These are phyloP conservation scores for Nemania serpens DNA, from an alignment of 2,329 filamentous ascomycete species.

Conservation along the genomic window DNA sequence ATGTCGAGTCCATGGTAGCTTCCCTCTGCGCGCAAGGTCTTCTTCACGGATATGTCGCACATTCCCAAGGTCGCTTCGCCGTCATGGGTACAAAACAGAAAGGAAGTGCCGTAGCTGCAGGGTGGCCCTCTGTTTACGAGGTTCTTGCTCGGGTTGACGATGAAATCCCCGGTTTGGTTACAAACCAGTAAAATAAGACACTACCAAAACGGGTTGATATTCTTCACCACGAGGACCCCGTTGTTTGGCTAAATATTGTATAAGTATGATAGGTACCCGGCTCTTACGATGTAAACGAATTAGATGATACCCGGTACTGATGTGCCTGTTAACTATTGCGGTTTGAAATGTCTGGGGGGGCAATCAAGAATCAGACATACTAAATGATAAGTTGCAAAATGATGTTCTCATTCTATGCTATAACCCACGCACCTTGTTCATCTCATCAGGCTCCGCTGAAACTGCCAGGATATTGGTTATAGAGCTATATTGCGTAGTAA, in stretches of 20 bases:
- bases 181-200: slow-evolving; percentile 24
- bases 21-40: slow-evolving; percentile 80
- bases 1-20: slow-evolving; percentile 78
- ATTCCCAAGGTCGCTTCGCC: slow-evolving; percentile 76
- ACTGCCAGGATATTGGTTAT: neutral
- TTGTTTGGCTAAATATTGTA: slow-evolving; percentile 9
- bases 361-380: neutral
- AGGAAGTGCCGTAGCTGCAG: slow-evolving; percentile 66
- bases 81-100: slow-evolving; percentile 76
- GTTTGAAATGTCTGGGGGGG: neutral
- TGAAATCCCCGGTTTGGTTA: slow-evolving; percentile 46
- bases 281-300: slow-evolving; percentile 5
- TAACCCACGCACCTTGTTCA: neutral
- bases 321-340: neutral
- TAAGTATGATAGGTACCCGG: neutral
- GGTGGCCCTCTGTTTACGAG: slow-evolving; percentile 76
- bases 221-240: neutral
- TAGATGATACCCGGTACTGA: slow-evolving; percentile 16
- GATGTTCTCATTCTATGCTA: neutral
- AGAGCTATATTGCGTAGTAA: neutral
- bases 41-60: slow-evolving; percentile 82
- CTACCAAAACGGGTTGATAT: neutral
- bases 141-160: slow-evolving; percentile 66
- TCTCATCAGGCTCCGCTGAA: neutral
- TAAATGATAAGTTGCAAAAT: neutral